A percentile compares a stretch with the other conserved stretches of the same genome.
These are phyloP conservation scores for Aegilops bicornis DNA, from an alignment of 176 grass and related monocot genomes.

Conservation along the genomic window DNA sequence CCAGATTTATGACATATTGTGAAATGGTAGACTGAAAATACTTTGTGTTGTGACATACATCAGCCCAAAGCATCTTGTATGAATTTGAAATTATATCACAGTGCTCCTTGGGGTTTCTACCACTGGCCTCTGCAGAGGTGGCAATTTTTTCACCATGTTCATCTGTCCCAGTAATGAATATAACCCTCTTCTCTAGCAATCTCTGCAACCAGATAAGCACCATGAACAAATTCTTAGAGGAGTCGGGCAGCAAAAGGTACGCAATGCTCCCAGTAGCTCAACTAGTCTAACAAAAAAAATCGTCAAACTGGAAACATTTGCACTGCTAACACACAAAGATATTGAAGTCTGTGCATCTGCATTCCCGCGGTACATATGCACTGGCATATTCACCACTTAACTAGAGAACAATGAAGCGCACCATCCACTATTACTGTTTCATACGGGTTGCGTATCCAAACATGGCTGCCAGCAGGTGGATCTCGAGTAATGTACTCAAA, in stretches of 20 bases:
- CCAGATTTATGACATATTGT: slow-evolving; percentile 17
- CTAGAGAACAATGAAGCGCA: background rate
- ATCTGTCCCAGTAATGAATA: slow-evolving; percentile 95
- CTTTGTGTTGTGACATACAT: slow-evolving; percentile 43
- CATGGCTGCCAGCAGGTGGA: background rate
- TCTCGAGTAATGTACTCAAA: background rate
- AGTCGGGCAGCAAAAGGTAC: background rate
- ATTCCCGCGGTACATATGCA: background rate
- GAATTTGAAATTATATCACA: slow-evolving; percentile 78
- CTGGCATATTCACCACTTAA: background rate
- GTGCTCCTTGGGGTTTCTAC: slow-evolving; percentile 73
- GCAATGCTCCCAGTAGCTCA: background rate
- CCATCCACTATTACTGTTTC: background rate
- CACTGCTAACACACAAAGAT: background rate
- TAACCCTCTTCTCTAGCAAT: slow-evolving; percentile 75
- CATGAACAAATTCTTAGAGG: background rate
- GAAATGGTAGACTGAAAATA: slow-evolving; percentile 14
- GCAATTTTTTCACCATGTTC: slow-evolving; percentile 97
- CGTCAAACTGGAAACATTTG: background rate
- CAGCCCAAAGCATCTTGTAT: slow-evolving; percentile 73
- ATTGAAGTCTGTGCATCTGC: background rate
- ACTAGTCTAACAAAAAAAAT: background rate
- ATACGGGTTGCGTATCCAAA: background rate
- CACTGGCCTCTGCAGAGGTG: slow-evolving; percentile 70
- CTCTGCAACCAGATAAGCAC: slow-evolving; percentile 55